Evolutionary conservation across 2,329 filamentous ascomycete genomes (phyloP).

Genomic region (Allantophomopsis lycopodina): DNA sequence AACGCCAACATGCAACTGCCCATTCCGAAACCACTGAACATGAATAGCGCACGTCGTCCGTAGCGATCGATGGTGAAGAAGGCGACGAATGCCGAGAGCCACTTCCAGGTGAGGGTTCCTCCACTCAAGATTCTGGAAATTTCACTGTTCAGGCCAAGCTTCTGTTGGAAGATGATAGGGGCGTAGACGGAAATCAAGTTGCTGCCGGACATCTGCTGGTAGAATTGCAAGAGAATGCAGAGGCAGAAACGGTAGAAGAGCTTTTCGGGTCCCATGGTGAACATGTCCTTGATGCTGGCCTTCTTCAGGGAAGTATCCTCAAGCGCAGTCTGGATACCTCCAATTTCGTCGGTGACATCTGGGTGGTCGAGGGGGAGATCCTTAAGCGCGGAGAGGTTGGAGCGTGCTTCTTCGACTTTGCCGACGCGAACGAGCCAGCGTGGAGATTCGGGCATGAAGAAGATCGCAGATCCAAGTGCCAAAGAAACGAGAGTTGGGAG

Average conservation of each 20-base stretch:
- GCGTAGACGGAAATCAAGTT: constrained; percentile 27
- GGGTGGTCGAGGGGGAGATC: constrained; percentile 3
- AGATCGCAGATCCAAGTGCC: constrained; percentile 20
- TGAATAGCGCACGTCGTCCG: constrained; percentile 7
- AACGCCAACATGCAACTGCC: constrained; percentile 3
- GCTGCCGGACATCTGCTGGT: constrained; percentile 31
- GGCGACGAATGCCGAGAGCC: constrained; percentile 26
- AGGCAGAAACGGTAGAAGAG: constrained; percentile 34
- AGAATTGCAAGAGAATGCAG: constrained; percentile 32
- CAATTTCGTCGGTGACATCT: constrained; percentile 21
- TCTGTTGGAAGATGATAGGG: constrained; percentile 32
- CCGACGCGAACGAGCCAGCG: constrained; percentile 23
- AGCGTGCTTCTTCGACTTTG: constrained; percentile 23
- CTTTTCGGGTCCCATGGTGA: constrained; percentile 34
- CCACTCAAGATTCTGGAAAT: constrained; percentile 34
- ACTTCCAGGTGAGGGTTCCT: constrained; percentile 38
- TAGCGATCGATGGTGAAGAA: constrained; percentile 24
- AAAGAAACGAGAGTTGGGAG: constrained; percentile 19
- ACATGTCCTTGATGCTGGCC: constrained; percentile 26
- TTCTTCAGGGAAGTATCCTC: constrained; percentile 26
- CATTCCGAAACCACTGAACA: constrained; percentile 10
- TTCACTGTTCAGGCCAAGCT: constrained; percentile 27
- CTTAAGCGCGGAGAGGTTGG: constrained; percentile 6
- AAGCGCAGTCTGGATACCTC: constrained; percentile 31
- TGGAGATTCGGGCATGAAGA: constrained; percentile 22